These are phyloP conservation scores for Rhodotorula sp. DNA, from an alignment of 1,284 basidiomycete genomes.

Conservation along the genomic window DNA sequence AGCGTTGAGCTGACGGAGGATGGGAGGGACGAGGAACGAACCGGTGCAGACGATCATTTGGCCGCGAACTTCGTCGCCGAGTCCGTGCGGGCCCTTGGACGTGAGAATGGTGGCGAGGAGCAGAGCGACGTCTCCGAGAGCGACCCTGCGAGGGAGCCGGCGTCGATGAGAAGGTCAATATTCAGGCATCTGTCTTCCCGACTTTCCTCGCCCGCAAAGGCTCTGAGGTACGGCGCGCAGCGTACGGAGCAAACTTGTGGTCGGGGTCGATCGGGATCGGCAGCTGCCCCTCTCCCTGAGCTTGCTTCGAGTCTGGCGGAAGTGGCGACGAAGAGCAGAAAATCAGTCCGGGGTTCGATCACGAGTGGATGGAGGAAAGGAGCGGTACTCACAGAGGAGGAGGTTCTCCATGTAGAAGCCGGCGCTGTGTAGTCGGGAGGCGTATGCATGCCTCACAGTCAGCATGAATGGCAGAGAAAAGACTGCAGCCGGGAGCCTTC, in stretches of 20 bases:
- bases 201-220: too few relatives aligned
- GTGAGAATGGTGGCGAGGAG: constrained; percentile 29
- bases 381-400: constrained; percentile 18
- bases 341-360: background rate
- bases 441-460: background rate
- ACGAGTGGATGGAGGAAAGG: too few relatives aligned
- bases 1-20: too few relatives aligned
- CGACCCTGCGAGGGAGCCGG: background rate
- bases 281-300: constrained; percentile 34
- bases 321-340: background rate
- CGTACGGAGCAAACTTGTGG: constrained; percentile 37
- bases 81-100: constrained; percentile 29
- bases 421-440: constrained; percentile 3
- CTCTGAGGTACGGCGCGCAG: background rate
- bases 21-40: background rate
- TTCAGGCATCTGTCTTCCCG: background rate
- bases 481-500: background rate
- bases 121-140: constrained; percentile 32
- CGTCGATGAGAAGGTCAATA: background rate
- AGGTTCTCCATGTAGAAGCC: constrained; percentile 41
- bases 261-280: constrained; percentile 34
- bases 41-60: constrained; percentile 36
- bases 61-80: constrained; percentile 30
- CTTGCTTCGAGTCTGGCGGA: constrained; percentile 25
- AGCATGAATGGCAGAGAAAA: too few relatives aligned